Percentiles rank a stretch among this genome's conserved stretches.
These are phyloP conservation scores for Kodamaea lidongshanica DNA, from an alignment of 805 yeast species.

Conservation along the genomic window DNA sequence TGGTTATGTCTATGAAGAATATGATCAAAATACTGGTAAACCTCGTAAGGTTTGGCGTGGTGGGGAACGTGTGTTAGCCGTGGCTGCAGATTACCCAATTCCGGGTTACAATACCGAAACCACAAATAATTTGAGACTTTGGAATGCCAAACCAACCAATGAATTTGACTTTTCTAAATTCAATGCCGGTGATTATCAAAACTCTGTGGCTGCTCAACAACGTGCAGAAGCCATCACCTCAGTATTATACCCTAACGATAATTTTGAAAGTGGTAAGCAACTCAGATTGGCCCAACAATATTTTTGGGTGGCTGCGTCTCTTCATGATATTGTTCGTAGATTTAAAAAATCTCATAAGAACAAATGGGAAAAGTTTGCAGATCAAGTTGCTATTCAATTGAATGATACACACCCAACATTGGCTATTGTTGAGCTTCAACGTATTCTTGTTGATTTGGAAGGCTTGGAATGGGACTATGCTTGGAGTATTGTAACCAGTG, in stretches of 20 bases:
- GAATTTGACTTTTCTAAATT: conserved; percentile 90
- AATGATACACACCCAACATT: conserved; percentile 94
- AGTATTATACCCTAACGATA: conserved; percentile 89
- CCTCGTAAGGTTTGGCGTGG: conserved; percentile 71
- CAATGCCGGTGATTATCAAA: conserved; percentile 84
- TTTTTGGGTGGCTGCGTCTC: conserved; percentile 94
- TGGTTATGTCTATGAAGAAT: conserved; percentile 63
- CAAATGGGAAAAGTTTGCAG: conserved; percentile 79
- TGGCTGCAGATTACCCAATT: conserved; percentile 86
- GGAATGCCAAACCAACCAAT: conserved; percentile 85
- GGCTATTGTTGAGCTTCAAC: conserved; percentile 83
- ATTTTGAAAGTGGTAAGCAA: conserved; percentile 86
- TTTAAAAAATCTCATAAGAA: conserved; percentile 67
- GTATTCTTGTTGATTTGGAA: conserved; percentile 81
- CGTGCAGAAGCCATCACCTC: conserved; percentile 89
- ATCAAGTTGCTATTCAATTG: conserved; percentile 83
- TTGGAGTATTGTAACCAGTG: conserved; percentile 73
- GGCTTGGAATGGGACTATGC: conserved; percentile 76
- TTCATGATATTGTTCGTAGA: conserved; percentile 85
- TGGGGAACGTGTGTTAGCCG: conserved; percentile 84
- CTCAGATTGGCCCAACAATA: conserved; percentile 90
- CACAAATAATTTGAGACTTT: conserved; percentile 82
- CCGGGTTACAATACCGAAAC: conserved; percentile 82
- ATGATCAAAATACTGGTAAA: conserved; percentile 49
- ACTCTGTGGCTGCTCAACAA: conserved; percentile 79